A percentile compares a stretch with the other conserved stretches of the same genome.
phyloP scores from a whole-genome alignment of 306 rosid species.

The Pterocarpus santalinus region DNA sequence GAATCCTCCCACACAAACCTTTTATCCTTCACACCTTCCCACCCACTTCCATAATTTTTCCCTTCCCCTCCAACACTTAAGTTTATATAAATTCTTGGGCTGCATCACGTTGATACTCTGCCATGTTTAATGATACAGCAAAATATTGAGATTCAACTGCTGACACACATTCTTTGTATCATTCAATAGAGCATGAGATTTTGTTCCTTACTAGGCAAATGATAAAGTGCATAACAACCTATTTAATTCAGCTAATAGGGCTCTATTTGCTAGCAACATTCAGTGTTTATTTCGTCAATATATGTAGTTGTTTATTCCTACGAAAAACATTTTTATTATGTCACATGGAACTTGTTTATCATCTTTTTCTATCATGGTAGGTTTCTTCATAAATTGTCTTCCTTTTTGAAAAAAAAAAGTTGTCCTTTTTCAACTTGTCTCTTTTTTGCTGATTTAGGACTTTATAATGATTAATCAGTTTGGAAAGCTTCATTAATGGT shows the following conservation, averaged over 20 bases:
- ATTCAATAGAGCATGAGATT: too few species aligned
- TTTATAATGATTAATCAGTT: background rate
- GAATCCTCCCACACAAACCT: background rate
- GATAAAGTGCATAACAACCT: background rate
- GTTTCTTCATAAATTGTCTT: background rate
- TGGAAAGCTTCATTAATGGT: too few species aligned
- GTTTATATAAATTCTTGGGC: background rate
- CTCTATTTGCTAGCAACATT: background rate
- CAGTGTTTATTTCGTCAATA: background rate
- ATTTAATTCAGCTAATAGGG: background rate
- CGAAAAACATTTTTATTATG: background rate
- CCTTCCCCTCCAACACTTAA: background rate
- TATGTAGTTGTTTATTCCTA: background rate
- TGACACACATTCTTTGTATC: too few species aligned
- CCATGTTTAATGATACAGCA: background rate
- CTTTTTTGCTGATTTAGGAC: constrained; percentile 11
- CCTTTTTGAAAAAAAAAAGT: background rate
- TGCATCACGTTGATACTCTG: background rate
- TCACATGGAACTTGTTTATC: background rate
- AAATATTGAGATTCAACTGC: too few species aligned
- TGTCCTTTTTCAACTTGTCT: background rate
- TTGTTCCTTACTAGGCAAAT: background rate
- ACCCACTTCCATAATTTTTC: background rate
- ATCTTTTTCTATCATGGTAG: background rate
- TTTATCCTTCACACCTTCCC: background rate